Evolutionary conservation across 805 yeast genomes (phyloP), one percentile per base, ranked within the genome.

Genomic region (Kazachstania martiniae): DNA sequence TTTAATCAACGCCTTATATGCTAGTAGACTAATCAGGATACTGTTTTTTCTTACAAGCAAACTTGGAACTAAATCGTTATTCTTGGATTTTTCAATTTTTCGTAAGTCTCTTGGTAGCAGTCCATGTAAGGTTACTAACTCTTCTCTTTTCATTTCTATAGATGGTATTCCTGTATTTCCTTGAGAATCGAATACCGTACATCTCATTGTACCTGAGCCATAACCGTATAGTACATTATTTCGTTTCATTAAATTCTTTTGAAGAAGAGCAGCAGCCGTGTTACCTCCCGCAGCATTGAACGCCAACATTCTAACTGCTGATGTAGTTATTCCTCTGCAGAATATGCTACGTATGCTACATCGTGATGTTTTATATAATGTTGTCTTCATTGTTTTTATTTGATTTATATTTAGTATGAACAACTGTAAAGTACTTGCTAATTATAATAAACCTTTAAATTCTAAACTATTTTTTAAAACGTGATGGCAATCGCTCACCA

Each of bases 81-180:
- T 72, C 57, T 47, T 46, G 1, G 79, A 77, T 36, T 82, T 71
- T 30, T 89, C 97, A 33, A 89, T 77, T 50, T 87, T 89, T 14
- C 98, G 64, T 43, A 89, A 62, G 55, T 89, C 98, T 53, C 98
- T 65, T 0, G 97, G 95, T 36, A 81, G 72, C 17, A 89, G 56
- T 9, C 83, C 84, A 52, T 87, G 83, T 41, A 76, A 74, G 21
- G 74, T 65, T 8, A 89, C 65, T 38, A 89, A 70, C 33, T 75
- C 77, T 32, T 80, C 68, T 48, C 84, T 72, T 39, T 84, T 83
- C 53, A 79, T 75, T 46, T 76, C 81, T 28, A 75, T 68, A 1
- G 89, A 77, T 2, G 80, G 77, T 0, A 80, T 75, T 1, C 68
- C 65, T 16, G 83, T 75, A 26, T 74, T 68, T 0, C 97, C 96